phyloP scores from a whole-genome alignment of 768 basidiomycete genomes.

The Filobasidium wieringae region DNA sequence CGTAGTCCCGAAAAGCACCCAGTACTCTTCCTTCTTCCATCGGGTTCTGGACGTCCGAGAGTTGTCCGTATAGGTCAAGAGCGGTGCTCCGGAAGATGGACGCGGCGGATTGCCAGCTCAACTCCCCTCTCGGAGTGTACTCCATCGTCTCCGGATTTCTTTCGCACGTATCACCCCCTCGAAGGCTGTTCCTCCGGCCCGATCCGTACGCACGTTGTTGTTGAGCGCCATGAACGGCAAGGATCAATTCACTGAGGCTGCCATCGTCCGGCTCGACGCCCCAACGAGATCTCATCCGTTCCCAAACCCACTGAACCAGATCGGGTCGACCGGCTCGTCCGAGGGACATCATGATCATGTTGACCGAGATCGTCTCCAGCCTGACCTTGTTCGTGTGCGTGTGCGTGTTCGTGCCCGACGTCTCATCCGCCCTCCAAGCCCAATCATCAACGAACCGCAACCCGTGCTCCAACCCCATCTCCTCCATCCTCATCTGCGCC shows the following conservation, averaged over 20 bases:
- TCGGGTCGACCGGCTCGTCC: neutral
- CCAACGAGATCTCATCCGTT: neutral
- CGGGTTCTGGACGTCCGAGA: neutral
- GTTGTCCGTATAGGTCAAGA: neutral
- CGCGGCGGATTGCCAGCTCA: neutral
- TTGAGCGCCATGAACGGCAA: neutral
- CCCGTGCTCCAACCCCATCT: neutral
- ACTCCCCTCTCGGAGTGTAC: neutral
- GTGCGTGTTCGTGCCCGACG: neutral
- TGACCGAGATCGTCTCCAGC: neutral
- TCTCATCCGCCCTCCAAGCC: neutral
- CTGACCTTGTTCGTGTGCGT: neutral
- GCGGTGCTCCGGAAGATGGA: neutral
- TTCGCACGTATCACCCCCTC: too few relatives aligned
- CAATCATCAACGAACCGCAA: neutral
- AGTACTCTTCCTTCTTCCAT: neutral
- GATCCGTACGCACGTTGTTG: too few relatives aligned
- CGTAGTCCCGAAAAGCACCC: neutral
- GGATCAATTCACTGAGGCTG: neutral
- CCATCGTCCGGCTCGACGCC: neutral
- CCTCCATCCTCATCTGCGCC: neutral
- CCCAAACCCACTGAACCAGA: neutral
- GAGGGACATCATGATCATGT: neutral
- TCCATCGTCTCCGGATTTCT: neutral
- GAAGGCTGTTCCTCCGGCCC: neutral